Percentiles rank a stretch among this genome's conserved stretches.
Conservation (phyloP, 768 basidiomycete genomes). For the Scleroderma citrinum region DNA sequence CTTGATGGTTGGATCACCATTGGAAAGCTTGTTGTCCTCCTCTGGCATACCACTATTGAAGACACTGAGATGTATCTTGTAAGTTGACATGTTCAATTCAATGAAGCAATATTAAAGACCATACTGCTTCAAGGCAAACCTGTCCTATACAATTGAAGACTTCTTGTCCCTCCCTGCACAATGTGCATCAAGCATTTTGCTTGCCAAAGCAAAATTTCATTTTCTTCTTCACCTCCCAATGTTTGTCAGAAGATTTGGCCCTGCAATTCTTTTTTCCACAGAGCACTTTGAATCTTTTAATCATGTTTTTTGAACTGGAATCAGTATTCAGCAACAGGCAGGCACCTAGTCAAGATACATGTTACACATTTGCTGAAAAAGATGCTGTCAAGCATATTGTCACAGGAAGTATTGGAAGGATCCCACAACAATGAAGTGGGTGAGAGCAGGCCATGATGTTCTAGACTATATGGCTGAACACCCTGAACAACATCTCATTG, state of each 20-base stretch:
- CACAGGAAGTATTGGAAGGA: conserved; percentile 12
- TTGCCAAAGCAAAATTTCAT: conserved; percentile 28
- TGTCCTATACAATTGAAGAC: conserved; percentile 14
- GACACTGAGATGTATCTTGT: conserved; percentile 31
- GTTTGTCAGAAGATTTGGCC: conserved; percentile 23
- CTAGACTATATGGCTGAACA: conserved; percentile 1
- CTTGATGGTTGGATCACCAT: conserved; percentile 27
- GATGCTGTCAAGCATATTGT: conserved; percentile 12
- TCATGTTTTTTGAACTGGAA: conserved; percentile 17
- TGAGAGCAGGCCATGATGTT: background rate
- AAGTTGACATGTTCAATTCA: background rate
- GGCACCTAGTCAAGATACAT: conserved; percentile 23
- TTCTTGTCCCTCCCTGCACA: conserved; percentile 15
- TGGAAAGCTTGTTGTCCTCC: conserved; percentile 30
- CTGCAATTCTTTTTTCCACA: conserved; percentile 24
- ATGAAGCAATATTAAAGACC: background rate
- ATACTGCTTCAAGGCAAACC: background rate
- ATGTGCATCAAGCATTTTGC: conserved; percentile 19
- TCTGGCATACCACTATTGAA: conserved; percentile 38
- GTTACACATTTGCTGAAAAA: conserved; percentile 5
- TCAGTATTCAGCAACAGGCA: conserved; percentile 26
- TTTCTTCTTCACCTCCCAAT: conserved; percentile 23
- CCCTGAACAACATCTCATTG: conserved; percentile 4
- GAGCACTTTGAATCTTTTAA: conserved; percentile 26
- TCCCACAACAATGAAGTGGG: conserved; percentile 1